Base-by-base conservation (phyloP, 345 rosid genomes). In the Angophora floribunda region DNA sequence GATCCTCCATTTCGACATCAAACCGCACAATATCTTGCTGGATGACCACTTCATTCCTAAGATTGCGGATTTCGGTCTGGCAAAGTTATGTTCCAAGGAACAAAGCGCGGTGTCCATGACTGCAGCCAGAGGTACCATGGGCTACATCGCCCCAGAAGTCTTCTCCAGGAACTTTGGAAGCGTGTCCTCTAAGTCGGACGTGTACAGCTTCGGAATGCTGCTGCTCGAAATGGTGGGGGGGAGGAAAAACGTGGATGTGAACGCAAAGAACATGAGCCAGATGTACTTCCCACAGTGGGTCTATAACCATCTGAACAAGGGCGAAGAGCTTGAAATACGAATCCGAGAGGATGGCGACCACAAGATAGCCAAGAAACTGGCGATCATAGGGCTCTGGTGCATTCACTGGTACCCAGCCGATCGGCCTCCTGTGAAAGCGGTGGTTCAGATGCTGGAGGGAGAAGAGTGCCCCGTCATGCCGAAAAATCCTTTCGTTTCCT, bases 1-100 rank as follows among this genome's bases (percentile, higher is more conserved):
- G 87, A 88, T 92, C 87, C 52, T 92, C 5, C 93, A 92, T 87
- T 89, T 90, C 36, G 92, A 92, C 13, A 90, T 92, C 53, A 92
- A 88, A 28, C 90, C 91, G 7, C 91, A 90, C 41, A 89, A 89
- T 44, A 87, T 89, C 26, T 50, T 90, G 28, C 70, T 91, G 36
- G 90, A 57, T 32, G 15, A 79, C 6, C 80, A 84, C 51, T 89
- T 86, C 82, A 50, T 10, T 17, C 86, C 86, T 14, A 86, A 90
- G 88, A 87, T 93, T 28, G 87, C 92, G 1, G 92, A 92, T 79
- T 90, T 92, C 52, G 90, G 93, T 3, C 85, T 90, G 17, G 92
- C 93, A 24, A 92, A 92, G 61, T 15, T 92, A 49, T 89, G 85
- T n/a, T 50, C 87, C 1, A 51, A 16, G 59, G 88, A 86, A 4